Evolutionary conservation across 169 alveolate genomes (phyloP).

Genomic region (Cryptosporidium bovis): DNA sequence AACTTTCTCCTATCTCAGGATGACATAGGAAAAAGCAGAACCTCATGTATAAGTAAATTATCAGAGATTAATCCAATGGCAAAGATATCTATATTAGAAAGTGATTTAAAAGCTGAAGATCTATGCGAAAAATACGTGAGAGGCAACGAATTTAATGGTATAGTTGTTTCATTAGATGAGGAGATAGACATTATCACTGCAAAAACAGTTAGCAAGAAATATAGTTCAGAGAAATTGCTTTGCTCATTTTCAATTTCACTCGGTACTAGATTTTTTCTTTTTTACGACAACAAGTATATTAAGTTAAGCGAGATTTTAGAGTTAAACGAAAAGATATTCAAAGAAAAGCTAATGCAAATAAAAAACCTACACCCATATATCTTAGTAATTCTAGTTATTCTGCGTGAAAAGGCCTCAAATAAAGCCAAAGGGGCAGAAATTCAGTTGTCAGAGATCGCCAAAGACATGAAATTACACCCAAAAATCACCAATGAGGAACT

Average conservation of each 20-base stretch:
- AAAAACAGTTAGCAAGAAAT: slow-evolving; percentile 24
- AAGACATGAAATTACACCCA: slow-evolving; percentile 10
- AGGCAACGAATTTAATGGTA: slow-evolving; percentile 13
- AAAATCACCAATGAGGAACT: slow-evolving; percentile 13
- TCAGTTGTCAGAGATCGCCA: background rate
- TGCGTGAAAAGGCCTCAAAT: slow-evolving; percentile 6
- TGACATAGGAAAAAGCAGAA: slow-evolving; percentile 56
- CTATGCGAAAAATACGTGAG: background rate
- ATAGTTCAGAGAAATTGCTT: background rate
- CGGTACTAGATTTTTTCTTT: slow-evolving; percentile 56
- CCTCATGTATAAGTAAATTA: slow-evolving; percentile 20
- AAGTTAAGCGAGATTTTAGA: slow-evolving; percentile 17
- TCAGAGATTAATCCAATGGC: slow-evolving; percentile 60
- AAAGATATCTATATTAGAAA: slow-evolving; percentile 2
- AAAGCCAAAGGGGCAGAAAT: background rate
- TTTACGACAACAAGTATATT: slow-evolving; percentile 29
- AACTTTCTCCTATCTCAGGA: slow-evolving; percentile 29
- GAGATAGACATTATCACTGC: slow-evolving; percentile 26
- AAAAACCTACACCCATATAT: slow-evolving; percentile 56
- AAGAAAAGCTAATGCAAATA: background rate
- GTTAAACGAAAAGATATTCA: background rate
- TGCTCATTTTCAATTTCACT: slow-evolving; percentile 34
- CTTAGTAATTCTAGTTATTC: background rate
- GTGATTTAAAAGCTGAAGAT: background rate
- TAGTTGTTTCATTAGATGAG: slow-evolving; percentile 44